Evolutionary conservation across 495 filamentous ascomycete species (phyloP), one percentile per base, ranked within the genome.

Genomic region (Apodospora peruviana): DNA sequence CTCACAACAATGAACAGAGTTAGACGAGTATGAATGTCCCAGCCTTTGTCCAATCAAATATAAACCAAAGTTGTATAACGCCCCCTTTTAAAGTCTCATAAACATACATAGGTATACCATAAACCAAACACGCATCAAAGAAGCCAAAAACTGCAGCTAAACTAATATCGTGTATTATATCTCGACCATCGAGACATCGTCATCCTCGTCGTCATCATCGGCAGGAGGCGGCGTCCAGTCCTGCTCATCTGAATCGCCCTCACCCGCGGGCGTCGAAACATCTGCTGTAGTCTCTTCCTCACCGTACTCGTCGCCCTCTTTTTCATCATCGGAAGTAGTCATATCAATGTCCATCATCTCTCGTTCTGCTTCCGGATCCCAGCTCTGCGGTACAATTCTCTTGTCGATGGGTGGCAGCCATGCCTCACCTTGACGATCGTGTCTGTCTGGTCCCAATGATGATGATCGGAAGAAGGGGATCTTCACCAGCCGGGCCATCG

Each of bases 391-490:
- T 1, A 48, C 16, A 10, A 7, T 3, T 16, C 34, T 40, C 7
- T 17, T 29, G 9, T 43, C 22, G n/a, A 51, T 48, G 5, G 38
- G 12, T 5, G 53, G 53, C 34, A 56, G 27, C 25, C 40, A 43
- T 5, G 40, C 4, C 27, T 40, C 41, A 12, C 18, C 39, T 1
- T 18, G 36, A 9, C 35, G 18, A 2, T 22, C 25, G 12, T 24
- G 2, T 21, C 22, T 2, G 40, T 43, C 21, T 32, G 27, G 27
- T 32, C 40, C 5, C 21, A 19, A 4, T 11, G 39, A 8, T 20
- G 39, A 17, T 21, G 19, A 11, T 42, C 19, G 5, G 40, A 18
- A 41, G 29, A n/a, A 48, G 48, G 22, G 51, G 45, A 22, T 41
- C 41, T 10, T 47, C 12, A 11, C 2, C 4, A 5, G 38, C 39